Evolutionary conservation across 1,284 basidiomycete species (phyloP).

Genomic region (Butyriboletus appendiculatus): DNA sequence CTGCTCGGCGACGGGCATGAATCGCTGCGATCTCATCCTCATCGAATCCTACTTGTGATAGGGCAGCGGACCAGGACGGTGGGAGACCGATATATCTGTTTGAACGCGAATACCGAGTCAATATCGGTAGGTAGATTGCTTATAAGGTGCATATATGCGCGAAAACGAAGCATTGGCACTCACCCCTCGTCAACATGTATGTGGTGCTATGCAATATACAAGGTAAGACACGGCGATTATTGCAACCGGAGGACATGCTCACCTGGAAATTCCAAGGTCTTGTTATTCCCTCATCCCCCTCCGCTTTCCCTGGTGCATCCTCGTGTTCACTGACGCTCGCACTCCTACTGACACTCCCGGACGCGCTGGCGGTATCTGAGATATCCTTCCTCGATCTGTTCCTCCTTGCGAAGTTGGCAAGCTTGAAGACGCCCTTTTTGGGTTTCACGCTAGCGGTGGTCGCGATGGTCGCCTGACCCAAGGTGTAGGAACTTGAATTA

Average conservation of each 20-base stretch:
- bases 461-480: conserved; percentile 4
- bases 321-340: background rate
- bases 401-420: conserved; percentile 22
- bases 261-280: conserved; percentile 77
- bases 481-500: conserved; percentile 15
- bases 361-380: too few relatives aligned
- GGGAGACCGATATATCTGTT: conserved; percentile 66
- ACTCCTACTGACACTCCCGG: too few relatives aligned
- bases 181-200: conserved; percentile 78
- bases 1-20: conserved; percentile 49
- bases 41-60: conserved; percentile 60
- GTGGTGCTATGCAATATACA: conserved; percentile 53
- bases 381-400: conserved; percentile 41
- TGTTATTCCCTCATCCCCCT: conserved; percentile 62
- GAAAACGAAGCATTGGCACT: conserved; percentile 23
- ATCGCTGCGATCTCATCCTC: conserved; percentile 69
- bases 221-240: background rate
- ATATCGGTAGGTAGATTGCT: background rate
- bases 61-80: conserved; percentile 65
- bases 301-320: conserved; percentile 25
- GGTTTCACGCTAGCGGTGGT: conserved; percentile 8
- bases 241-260: conserved; percentile 22
- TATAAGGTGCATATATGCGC: background rate
- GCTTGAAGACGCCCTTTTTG: conserved; percentile 30
- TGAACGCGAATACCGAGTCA: background rate